Base-by-base conservation (phyloP, 164 flowering plant species). In the Chimonanthus praecox region DNA sequence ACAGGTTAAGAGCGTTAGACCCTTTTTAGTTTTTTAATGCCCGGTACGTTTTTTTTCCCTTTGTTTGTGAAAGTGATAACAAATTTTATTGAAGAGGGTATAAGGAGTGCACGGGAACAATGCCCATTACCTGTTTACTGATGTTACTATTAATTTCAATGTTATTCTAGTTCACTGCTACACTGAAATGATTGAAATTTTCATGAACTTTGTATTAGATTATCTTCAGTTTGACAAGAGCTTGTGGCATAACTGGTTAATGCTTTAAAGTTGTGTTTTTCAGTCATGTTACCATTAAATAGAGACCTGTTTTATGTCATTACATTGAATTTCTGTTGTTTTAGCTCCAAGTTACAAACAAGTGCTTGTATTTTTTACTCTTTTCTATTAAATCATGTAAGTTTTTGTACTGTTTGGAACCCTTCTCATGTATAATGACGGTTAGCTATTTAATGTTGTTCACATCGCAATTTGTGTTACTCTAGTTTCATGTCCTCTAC, bases 1-100 rank as follows among this genome's bases (percentile, higher is more conserved):
- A 79, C 86, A 91, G 98, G 98, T 91, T 33, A n/a, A 6, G 11
- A 5, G 5, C n/a, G 15, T 54, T 16, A 3, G 15, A 1, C 60
- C 10, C 15, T 54, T 10, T 54, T 10, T 54, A 16, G 60, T 54
- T 13, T 13, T 54, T 54, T 54, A 16, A 16, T 54, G 60, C 15
- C 15, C 60, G 15, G 11, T 54, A 54, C n/a, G 4, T 13, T 54
- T 13, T 3, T 10, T 54, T 54, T 13, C 58, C 15, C 4, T 3
- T 13, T 54, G 3, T 13, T 54, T 54, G 60, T 54, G 11, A 54
- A 54, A 10, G 11, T 54, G 7, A 11, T 54, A 33, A 33, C 15
- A 16, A 3, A 0, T 54, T 54, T 54, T 13, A 10, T 13, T 10
- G 15, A 54, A 0, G 60, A 13, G 1, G 33, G 33, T 33, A 33